Base-by-base conservation (phyloP, 257 asterid genomes). In the Penstemon davidsonii region DNA sequence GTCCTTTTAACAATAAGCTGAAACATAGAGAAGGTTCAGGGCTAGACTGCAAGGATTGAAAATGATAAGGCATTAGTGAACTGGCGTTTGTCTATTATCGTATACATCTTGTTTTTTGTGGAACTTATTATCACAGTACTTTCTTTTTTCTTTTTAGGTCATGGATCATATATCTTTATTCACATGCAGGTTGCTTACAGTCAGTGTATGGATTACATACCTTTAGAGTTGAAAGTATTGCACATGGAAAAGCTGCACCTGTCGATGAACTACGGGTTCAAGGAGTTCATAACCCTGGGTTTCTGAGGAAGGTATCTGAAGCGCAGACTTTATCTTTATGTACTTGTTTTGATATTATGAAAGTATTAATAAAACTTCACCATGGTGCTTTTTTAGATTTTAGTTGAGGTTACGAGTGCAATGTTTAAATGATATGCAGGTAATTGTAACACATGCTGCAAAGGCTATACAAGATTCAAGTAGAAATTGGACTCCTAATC, bases 181-280 rank as follows among this genome's bases (percentile, higher is more conserved):
- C 50, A 5, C 62, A 45, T 60, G 60, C 73, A 88, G 96, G 96
- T 52, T 86, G 90, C 76, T 78, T 88, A 75, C 88, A 88, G 78
- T 73, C 94, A 55, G 52, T 80, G 68, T 76, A 76, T 69, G 91
- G 94, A 60, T 71, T 88, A 43, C 85, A 80, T 71, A 88, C 94
- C 55, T 75, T 89, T 66, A 86, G 85, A 73, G 78, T 89, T 73
- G 95, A 83, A 82, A 83, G 90, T 74, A 77, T 83, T 68, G 87
- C 88, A 45, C 85, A 49, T 71, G 90, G 89, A 62, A 80, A 69
- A 68, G 89, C 83, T 52, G 91, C 96, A 15, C 86, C 96, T 52
- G 87, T 89, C 43, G 90, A 89, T 73, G 94, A 85, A 75, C 79
- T 86, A 36, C 95, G 54, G 78, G 72, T 86, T 75, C 87, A 86